Percentiles rank a stretch among this genome's conserved stretches.
Evolutionary conservation across 108 stramenopile genomes (phyloP).

Genomic region (Discostella stelligeroides): DNA sequence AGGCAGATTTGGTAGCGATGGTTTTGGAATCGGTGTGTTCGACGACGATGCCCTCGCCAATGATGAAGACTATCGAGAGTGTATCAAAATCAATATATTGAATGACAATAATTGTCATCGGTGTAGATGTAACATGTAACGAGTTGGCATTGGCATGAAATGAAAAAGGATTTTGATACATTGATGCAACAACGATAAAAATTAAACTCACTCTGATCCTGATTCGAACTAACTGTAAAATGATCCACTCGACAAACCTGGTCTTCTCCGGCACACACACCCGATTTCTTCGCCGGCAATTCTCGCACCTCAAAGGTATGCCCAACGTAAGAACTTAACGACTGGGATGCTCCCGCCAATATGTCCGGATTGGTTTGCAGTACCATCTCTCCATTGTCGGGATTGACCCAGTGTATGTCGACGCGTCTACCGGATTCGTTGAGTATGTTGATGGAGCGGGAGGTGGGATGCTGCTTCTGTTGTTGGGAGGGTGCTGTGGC

Average conservation of each 20-base stretch:
- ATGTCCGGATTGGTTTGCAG: constrained; percentile 61
- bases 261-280: constrained; percentile 52
- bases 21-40: constrained; percentile 65
- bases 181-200: background rate
- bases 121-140: background rate
- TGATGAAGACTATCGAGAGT: constrained; percentile 28
- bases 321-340: constrained; percentile 67
- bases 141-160: too few species aligned
- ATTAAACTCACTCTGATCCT: constrained; percentile 63
- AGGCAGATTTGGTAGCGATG: constrained; percentile 55
- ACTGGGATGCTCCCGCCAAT: constrained; percentile 53
- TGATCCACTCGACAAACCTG: constrained; percentile 54
- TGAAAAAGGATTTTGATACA: too few species aligned
- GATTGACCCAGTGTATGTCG: constrained; percentile 72
- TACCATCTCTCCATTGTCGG: constrained; percentile 43
- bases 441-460: constrained; percentile 45
- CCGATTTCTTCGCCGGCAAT: constrained; percentile 52
- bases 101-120: background rate
- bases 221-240: constrained; percentile 62
- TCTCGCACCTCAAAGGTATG: constrained; percentile 80
- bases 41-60: constrained; percentile 43
- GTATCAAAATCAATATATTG: background rate
- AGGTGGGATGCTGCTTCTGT: too few species aligned
- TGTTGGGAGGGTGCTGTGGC: background rate
- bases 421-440: constrained; percentile 56